Conservation (phyloP, 192 early-diverging fungal genomes). For the Endogone sp. region DNA sequence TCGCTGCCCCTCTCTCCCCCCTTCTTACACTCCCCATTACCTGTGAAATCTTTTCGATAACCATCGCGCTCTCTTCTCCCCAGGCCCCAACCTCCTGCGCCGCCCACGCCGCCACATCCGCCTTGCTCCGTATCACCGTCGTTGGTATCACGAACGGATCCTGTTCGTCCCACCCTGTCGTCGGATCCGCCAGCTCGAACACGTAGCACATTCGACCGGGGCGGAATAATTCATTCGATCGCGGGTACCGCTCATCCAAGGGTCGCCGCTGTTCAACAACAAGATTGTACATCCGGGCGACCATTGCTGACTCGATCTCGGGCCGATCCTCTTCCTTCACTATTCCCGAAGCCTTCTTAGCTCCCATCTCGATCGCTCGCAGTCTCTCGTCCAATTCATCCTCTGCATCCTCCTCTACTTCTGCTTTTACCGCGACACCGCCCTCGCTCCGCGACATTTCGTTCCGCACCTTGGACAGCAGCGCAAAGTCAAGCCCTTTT, state of each 20-base stretch:
- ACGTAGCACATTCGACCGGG: slow-evolving; percentile 76
- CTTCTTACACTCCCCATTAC: slow-evolving; percentile 50
- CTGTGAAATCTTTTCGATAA: slow-evolving; percentile 68
- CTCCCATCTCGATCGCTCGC: slow-evolving; percentile 18
- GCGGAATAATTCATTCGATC: slow-evolving; percentile 64
- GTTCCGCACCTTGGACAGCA: slow-evolving; percentile 70
- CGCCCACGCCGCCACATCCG: slow-evolving; percentile 44
- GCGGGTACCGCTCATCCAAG: slow-evolving; percentile 24
- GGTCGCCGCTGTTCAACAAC: background rate
- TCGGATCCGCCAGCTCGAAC: slow-evolving; percentile 51
- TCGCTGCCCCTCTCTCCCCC: slow-evolving; percentile 27
- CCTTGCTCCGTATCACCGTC: slow-evolving; percentile 73
- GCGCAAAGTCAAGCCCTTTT: slow-evolving; percentile 85
- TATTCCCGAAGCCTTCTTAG: background rate
- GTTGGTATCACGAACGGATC: slow-evolving; percentile 62
- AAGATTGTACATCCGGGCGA: background rate
- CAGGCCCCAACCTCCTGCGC: slow-evolving; percentile 33
- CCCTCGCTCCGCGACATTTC: slow-evolving; percentile 39
- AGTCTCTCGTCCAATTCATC: slow-evolving; percentile 15
- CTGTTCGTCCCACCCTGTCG: slow-evolving; percentile 11
- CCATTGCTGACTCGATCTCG: background rate
- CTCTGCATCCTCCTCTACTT: background rate
- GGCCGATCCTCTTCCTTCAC: slow-evolving; percentile 1
- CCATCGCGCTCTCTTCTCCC: slow-evolving; percentile 51
- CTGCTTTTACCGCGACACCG: slow-evolving; percentile 21